Evolutionary conservation across 805 yeast genomes (phyloP), one percentile per base, ranked within the genome.

Genomic region (Candida boleticola): DNA sequence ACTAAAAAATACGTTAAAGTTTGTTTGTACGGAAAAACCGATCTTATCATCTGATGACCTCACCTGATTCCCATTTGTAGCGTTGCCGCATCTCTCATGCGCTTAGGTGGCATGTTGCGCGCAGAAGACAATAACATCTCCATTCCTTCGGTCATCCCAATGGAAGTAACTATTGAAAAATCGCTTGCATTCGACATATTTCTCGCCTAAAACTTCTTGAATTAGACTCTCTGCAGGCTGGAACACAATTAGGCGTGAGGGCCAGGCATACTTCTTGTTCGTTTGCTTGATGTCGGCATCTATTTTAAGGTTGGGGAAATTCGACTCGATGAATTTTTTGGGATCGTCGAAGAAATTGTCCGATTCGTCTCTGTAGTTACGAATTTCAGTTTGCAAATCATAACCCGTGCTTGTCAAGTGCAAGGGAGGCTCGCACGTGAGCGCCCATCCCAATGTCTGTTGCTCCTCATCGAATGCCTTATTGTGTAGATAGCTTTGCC

Each of bases 361-460:
- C 35, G 96, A 88, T 58, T 90, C 96, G 58, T 92, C 99, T 63
- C 76, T 68, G 55, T 93, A 93, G 0, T 47, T 32, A 0, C 49
- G 49, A 2, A 84, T 51, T 3, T 44, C 44, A 6, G 50, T 53
- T 2, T 22, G 18, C 10, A 31, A 9, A 20, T 31, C 18, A 4
- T 57, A 55, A 2, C 45, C 41, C 13, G 43, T 29, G 3, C 36
- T 26, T 6, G 37, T 20, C 13, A 71, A 49, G 42, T 73, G 74
- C 16, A 81, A 58, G 1, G 99, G 98, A 0, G 99, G 99, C 43
- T 89, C 95, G 61, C 99, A 93, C 0, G 96, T 80, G 31, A 93
- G 66, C 41, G 83, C 82, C 95, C 96, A 86, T 10, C 77, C 74
- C 0, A 58, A 51, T n/a, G n/a, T n/a, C n/a, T n/a, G n/a, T 14